These are phyloP conservation scores for Wickerhamiella shivajii DNA, from an alignment of 805 yeast species.

Conservation along the genomic window DNA sequence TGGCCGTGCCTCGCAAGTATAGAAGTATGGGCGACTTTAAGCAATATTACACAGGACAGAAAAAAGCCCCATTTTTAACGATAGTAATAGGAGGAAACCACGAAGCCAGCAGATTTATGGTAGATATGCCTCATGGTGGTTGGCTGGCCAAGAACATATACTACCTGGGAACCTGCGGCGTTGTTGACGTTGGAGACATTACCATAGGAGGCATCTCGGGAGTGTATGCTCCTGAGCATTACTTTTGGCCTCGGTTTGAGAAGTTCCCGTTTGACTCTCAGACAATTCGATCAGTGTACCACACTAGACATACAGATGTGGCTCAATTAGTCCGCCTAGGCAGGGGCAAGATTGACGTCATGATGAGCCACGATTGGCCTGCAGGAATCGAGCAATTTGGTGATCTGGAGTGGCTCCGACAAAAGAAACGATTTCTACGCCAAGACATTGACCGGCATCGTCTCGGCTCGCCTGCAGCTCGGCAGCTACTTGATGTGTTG, in stretches of 20 bases:
- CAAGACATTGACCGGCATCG: constrained; percentile 42
- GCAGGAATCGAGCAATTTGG: constrained; percentile 59
- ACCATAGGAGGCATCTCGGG: constrained; percentile 78
- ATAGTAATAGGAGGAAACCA: constrained; percentile 91
- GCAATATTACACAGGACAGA: constrained; percentile 46
- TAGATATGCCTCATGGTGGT: constrained; percentile 70
- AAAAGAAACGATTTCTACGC: constrained; percentile 50
- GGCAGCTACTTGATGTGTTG: constrained; percentile 36
- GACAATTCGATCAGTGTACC: constrained; percentile 46
- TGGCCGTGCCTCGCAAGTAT: constrained; percentile 72
- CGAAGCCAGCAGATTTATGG: constrained; percentile 68
- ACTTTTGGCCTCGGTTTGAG: constrained; percentile 30
- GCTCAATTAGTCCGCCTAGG: constrained; percentile 32
- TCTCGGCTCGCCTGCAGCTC: constrained; percentile 62
- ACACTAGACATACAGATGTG: constrained; percentile 49
- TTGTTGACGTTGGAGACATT: constrained; percentile 60
- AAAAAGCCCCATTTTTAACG: constrained; percentile 59
- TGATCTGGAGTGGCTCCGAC: constrained; percentile 34
- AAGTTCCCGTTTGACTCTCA: constrained; percentile 33
- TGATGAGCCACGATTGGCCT: constrained; percentile 93
- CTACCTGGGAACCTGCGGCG: constrained; percentile 66
- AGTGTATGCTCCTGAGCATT: constrained; percentile 46
- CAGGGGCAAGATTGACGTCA: constrained; percentile 31
- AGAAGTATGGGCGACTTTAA: constrained; percentile 65
- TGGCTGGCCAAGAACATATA: constrained; percentile 85